These are phyloP conservation scores for Metschnikowia picachoensis DNA, from an alignment of 805 yeast species.

Conservation along the genomic window DNA sequence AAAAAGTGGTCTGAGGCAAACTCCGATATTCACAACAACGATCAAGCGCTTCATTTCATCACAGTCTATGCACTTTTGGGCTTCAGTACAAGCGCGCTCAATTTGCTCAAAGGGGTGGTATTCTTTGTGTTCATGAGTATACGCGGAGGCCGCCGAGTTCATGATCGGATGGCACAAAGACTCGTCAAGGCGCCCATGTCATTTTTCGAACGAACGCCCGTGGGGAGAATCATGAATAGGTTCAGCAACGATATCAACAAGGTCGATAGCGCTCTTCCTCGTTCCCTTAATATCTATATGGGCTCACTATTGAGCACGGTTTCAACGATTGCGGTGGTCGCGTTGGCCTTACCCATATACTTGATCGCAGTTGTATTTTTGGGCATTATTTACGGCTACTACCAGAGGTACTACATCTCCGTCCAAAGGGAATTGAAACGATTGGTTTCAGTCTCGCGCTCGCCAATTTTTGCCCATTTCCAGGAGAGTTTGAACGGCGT, in stretches of 20 bases:
- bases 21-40: conserved; percentile 37
- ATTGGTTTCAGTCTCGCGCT: conserved; percentile 63
- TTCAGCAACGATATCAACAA: conserved; percentile 60
- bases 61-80: conserved; percentile 56
- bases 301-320: conserved; percentile 41
- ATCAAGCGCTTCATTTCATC: conserved; percentile 44
- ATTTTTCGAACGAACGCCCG: conserved; percentile 66
- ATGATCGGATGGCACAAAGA: conserved; percentile 51
- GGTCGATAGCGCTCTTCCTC: conserved; percentile 56
- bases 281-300: conserved; percentile 47
- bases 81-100: conserved; percentile 45
- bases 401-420: conserved; percentile 75
- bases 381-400: conserved; percentile 57
- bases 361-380: conserved; percentile 45
- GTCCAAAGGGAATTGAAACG: conserved; percentile 68
- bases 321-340: conserved; percentile 50
- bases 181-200: conserved; percentile 60
- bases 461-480: conserved; percentile 52
- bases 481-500: conserved; percentile 80
- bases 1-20: conserved; percentile 65
- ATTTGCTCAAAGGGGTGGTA: conserved; percentile 42
- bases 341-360: conserved; percentile 52
- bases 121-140: conserved; percentile 53
- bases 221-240: conserved; percentile 62
- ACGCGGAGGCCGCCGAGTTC: conserved; percentile 52